Base-by-base conservation (phyloP, 1,284 basidiomycete genomes). In the Boletellus deceptivus region DNA sequence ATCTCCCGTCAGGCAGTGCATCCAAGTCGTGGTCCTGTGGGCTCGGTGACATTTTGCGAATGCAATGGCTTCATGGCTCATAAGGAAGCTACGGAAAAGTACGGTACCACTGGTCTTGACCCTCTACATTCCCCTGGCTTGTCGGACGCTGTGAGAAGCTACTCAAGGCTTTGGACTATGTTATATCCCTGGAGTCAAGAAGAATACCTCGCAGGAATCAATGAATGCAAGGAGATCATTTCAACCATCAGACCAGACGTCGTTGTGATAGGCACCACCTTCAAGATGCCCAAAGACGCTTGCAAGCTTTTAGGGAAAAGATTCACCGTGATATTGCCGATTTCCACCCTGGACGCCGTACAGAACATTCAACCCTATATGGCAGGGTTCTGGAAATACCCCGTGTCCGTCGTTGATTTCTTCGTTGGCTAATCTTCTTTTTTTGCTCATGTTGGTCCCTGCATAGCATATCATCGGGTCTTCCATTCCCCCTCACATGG, bases 401-500 rank as follows among this genome's bases (percentile, higher is more conserved):
- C 48, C 16, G 31, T n/a, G 48, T 49, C 14, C 27, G 48, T 44
- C 6, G 0, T 13, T 2, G 2, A 20, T n/a, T 7, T 13, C 10
- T 31, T 8, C 10, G 22, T 22, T n/a, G n/a, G n/a, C n/a, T n/a
- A n/a, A 1, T 11, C 11, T 29, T 38, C 24, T 16, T n/a, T 20
- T 22, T 22, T 22, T 22, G 25, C 43, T 45, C 8, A 45, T 25
- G 6, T 27, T 18, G 10, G 29, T 29, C 29, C 11, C 9, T 18
- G 22, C 35, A 4, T 34, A 49, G 48, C n/a, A 1, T 45, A 10
- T 40, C 43, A 14, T 50, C 48, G 2, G 48, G 48, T 20, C 45
- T 45, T 27, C 22, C 31, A 16, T 50, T 27, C 22, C 48, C 48
- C 20, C 48, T 50, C 13, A 50, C 44, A 22, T 50, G 48, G 48